phyloP scores from a whole-genome alignment of 2,329 filamentous ascomycete genomes.

The Amphichorda felina region DNA sequence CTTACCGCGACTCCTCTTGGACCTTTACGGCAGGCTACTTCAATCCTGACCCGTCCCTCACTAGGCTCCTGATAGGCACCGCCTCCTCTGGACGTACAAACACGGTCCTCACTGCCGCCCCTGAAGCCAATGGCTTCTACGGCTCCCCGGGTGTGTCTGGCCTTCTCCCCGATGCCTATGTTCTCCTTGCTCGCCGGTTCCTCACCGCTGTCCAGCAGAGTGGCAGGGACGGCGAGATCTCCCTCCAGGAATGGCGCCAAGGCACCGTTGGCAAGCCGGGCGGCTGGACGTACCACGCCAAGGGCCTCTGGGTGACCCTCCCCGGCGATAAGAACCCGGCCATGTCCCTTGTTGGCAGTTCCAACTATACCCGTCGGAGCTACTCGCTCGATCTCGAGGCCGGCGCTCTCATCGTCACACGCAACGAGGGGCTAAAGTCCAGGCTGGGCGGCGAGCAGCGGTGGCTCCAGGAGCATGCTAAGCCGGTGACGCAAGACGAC shows the following conservation, averaged over 20 bases:
- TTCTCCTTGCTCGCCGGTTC: constrained; percentile 74
- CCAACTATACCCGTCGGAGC: constrained; percentile 90
- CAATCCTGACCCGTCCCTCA: constrained; percentile 82
- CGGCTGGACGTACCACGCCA: constrained; percentile 97
- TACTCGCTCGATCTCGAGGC: constrained; percentile 89
- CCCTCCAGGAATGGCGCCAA: constrained; percentile 76
- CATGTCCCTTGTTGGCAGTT: constrained; percentile 78
- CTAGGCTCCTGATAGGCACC: constrained; percentile 65
- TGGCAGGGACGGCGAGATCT: constrained; percentile 43
- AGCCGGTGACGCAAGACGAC: constrained; percentile 59
- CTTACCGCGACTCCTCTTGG: constrained; percentile 65
- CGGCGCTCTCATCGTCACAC: constrained; percentile 76
- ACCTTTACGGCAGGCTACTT: constrained; percentile 98
- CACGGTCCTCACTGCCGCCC: constrained; percentile 84
- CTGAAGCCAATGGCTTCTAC: constrained; percentile 92
- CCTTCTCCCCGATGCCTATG: constrained; percentile 85
- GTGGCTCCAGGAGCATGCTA: constrained; percentile 68
- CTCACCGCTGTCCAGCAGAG: constrained; percentile 43
- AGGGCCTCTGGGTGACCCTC: constrained; percentile 83
- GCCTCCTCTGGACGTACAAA: constrained; percentile 43
- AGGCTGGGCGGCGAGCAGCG: constrained; percentile 68
- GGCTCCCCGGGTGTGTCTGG: constrained; percentile 78
- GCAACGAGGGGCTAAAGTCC: constrained; percentile 57
- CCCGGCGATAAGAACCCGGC: constrained; percentile 54
- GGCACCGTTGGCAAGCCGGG: constrained; percentile 70